Percentiles rank a stretch among this genome's conserved stretches.
Evolutionary conservation across 2,329 filamentous ascomycete genomes (phyloP).

Genomic region (Alternaria triticina): DNA sequence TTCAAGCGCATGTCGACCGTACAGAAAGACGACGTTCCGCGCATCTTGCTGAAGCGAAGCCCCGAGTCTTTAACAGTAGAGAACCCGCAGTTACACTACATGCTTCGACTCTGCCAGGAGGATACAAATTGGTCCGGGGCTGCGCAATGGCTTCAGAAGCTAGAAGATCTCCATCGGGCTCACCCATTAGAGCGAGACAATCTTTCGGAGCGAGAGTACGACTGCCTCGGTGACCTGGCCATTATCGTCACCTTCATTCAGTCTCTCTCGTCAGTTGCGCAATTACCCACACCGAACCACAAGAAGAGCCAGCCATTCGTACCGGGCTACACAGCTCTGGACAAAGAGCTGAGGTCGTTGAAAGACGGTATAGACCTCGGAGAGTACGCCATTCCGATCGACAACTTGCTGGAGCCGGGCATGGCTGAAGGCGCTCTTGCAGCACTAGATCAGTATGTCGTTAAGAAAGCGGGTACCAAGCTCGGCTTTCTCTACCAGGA

Average conservation of each 20-base stretch:
- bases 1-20: slow-evolving; percentile 49
- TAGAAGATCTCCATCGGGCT: slow-evolving; percentile 47
- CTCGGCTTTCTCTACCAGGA: slow-evolving; percentile 6
- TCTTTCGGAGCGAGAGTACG: slow-evolving; percentile 43
- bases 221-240: slow-evolving; percentile 48
- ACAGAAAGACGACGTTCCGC: slow-evolving; percentile 35
- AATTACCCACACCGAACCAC: slow-evolving; percentile 46
- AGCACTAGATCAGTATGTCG: slow-evolving; percentile 48
- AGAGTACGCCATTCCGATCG: slow-evolving; percentile 51
- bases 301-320: slow-evolving; percentile 53
- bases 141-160: slow-evolving; percentile 51
- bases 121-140: slow-evolving; percentile 47
- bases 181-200: slow-evolving; percentile 45
- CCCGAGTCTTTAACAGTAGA: slow-evolving; percentile 48
- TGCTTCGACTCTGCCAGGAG: slow-evolving; percentile 55
- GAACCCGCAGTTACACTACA: slow-evolving; percentile 51
- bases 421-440: slow-evolving; percentile 47
- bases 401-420: slow-evolving; percentile 52
- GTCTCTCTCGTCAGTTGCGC: slow-evolving; percentile 43
- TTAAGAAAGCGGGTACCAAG: slow-evolving; percentile 35
- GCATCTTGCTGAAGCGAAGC: slow-evolving; percentile 51
- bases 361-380: slow-evolving; percentile 27
- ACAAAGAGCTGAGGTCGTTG: slow-evolving; percentile 49
- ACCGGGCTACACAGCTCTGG: slow-evolving; percentile 40
- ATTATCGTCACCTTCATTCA: slow-evolving; percentile 51